Evolutionary conservation across 108 stramenopile species (phyloP), one percentile per base, ranked within the genome.

Genomic region (Nannochloropsis salina): DNA sequence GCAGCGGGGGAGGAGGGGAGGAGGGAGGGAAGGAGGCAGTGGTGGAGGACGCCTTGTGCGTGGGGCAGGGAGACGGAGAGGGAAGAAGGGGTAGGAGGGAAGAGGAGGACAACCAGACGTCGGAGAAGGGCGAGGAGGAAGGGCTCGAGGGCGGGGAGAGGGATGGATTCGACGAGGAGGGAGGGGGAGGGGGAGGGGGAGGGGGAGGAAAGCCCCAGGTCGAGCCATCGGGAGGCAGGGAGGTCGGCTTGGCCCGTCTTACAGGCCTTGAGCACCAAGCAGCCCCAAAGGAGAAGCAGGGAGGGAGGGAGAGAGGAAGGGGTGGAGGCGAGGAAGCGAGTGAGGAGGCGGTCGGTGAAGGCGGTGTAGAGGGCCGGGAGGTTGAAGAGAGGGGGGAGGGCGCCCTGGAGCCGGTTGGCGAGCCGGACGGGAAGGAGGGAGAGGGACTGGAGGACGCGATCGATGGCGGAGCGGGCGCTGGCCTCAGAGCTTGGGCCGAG

Each of bases 361-460:
- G 61, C 15, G 8, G 61, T 74, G 6, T 74, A 74, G 61, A 74
- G 61, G 61, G 61, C 15, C 1, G 61, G 61, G n/a, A 74, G 61
- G 6, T n/a, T 15, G 61, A 74, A n/a, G 61, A n/a, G n/a, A n/a
- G 61, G 61, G n/a, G 61, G 61, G 61, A 74, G 61, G 8, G 61
- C 61, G n/a, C n/a, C 61, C 2, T 8, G 61, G 61, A 74, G 61
- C 20, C 15, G 61, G 61, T 74, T 74, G 61, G 61, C 61, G 6
- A 74, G 61, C 20, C 61, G 61, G 61, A 74, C 61, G 6, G 61
- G 61, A n/a, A 74, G 61, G 61, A 74, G 61, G 61, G 61, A 74
- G 61, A 74, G 61, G 61, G 61, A 74, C n/a, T 74, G 61, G 61
- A 74, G 61, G 61, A 74, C 8, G 61, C 61, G 61, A n/a, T 74